phyloP scores from a whole-genome alignment of 148 eudicot genomes.

The Amaranthus hypochondriacus region DNA sequence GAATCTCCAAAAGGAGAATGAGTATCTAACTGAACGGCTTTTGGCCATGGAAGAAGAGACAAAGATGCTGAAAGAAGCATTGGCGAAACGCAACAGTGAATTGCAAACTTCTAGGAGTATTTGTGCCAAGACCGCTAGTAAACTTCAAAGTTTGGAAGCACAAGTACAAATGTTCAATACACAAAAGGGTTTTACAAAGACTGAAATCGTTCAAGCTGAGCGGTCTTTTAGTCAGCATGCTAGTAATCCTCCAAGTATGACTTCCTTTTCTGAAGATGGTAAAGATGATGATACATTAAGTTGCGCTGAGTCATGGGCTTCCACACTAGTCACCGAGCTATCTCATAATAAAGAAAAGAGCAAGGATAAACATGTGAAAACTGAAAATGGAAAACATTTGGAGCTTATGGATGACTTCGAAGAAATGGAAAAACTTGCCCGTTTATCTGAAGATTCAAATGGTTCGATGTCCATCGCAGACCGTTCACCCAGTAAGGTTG shows the following conservation, averaged over 20 bases:
- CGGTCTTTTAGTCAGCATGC: constrained; percentile 40
- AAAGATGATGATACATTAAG: constrained; percentile 64
- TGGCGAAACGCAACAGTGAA: constrained; percentile 83
- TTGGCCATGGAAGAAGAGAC: constrained; percentile 92
- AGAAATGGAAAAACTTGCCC: constrained; percentile 97
- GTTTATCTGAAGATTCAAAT: constrained; percentile 44
- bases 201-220: constrained; percentile 27
- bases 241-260: constrained; percentile 61
- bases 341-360: constrained; percentile 49
- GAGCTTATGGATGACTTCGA: constrained; percentile 98
- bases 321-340: constrained; percentile 51
- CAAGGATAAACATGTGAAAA: constrained; percentile 43
- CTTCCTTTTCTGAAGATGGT: constrained; percentile 81
- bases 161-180: constrained; percentile 44
- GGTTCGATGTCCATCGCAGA: constrained; percentile 26
- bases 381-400: constrained; percentile 57
- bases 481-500: constrained; percentile 22
- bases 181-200: constrained; percentile 34
- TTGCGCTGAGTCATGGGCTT: constrained; percentile 80
- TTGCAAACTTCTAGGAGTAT: constrained; percentile 80
- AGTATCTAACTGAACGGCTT: constrained; percentile 75
- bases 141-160: constrained; percentile 76
- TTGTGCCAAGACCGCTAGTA: constrained; percentile 80
- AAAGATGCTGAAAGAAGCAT: constrained; percentile 93
- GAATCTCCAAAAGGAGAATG: constrained; percentile 77